These are phyloP conservation scores for Wickerhamomyces strasburgensis DNA, from an alignment of 805 yeast species.

Conservation along the genomic window DNA sequence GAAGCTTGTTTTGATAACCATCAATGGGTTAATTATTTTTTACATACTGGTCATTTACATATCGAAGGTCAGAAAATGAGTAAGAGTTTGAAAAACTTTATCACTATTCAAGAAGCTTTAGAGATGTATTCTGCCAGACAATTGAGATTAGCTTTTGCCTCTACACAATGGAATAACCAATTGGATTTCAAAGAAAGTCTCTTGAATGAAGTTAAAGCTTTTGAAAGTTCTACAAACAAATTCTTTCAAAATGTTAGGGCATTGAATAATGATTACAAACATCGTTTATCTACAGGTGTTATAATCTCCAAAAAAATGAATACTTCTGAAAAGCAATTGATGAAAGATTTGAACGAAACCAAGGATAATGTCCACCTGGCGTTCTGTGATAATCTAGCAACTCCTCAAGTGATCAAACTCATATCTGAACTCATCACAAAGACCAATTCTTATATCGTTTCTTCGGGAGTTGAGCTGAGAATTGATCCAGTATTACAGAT, in stretches of 20 bases:
- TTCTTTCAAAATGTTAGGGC: slow-evolving; percentile 89
- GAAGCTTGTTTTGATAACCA: slow-evolving; percentile 86
- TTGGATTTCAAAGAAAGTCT: slow-evolving; percentile 86
- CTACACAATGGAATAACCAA: slow-evolving; percentile 89
- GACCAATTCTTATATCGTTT: slow-evolving; percentile 65
- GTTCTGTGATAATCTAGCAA: slow-evolving; percentile 83
- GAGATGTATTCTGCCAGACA: slow-evolving; percentile 69
- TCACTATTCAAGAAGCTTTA: slow-evolving; percentile 89
- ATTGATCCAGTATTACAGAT: slow-evolving; percentile 63
- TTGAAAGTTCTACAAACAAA: slow-evolving; percentile 71
- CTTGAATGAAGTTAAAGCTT: slow-evolving; percentile 67
- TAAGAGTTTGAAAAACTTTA: slow-evolving; percentile 89
- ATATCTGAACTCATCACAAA: slow-evolving; percentile 65
- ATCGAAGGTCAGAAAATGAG: slow-evolving; percentile 99
- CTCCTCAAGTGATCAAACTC: slow-evolving; percentile 66
- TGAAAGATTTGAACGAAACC: slow-evolving; percentile 43
- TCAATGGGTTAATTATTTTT: slow-evolving; percentile 96
- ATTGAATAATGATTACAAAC: slow-evolving; percentile 58
- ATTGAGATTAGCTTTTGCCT: slow-evolving; percentile 83
- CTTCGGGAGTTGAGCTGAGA: slow-evolving; percentile 45
- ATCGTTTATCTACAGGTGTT: slow-evolving; percentile 41
- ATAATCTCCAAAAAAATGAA: slow-evolving; percentile 61
- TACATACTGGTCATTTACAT: slow-evolving; percentile 96
- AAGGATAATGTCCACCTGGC: slow-evolving; percentile 65
- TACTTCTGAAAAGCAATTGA: slow-evolving; percentile 48